phyloP scores from a whole-genome alignment of 768 basidiomycete genomes.

The Phylloporus sp. region DNA sequence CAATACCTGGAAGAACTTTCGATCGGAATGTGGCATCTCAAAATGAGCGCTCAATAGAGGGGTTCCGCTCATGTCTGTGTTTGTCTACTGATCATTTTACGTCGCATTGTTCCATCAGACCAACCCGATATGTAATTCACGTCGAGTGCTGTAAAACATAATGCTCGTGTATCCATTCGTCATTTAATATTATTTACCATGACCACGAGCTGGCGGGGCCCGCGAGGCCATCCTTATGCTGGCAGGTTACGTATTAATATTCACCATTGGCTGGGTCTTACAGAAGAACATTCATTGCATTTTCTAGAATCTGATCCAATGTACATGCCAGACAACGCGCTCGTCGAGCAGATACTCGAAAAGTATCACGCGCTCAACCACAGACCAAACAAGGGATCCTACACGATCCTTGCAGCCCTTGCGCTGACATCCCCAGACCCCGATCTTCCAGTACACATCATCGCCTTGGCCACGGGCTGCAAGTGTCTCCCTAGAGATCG shows the following conservation, averaged over 20 bases:
- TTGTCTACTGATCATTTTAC: conserved; percentile 9
- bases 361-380: conserved; percentile 46
- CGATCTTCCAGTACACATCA: conserved; percentile 40
- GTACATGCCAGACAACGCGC: conserved; percentile 9
- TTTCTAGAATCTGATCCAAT: too few relatives aligned
- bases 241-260: too few relatives aligned
- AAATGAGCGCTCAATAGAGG: conserved; percentile 36
- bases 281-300: too few relatives aligned
- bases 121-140: conserved; percentile 10
- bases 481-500: conserved; percentile 72
- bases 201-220: conserved; percentile 2
- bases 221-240: too few relatives aligned
- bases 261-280: too few relatives aligned
- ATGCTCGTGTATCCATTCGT: conserved; percentile 17
- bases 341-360: conserved; percentile 39
- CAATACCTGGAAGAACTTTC: conserved; percentile 69
- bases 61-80: conserved; percentile 1
- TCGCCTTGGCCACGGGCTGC: conserved; percentile 77
- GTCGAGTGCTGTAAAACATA: conserved; percentile 19
- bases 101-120: conserved; percentile 9
- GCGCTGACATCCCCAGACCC: conserved; percentile 42
- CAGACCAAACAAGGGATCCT: conserved; percentile 51
- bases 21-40: conserved; percentile 71
- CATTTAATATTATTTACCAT: conserved; percentile 23
- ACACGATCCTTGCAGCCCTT: conserved; percentile 58